Conservation (phyloP, 2,329 filamentous ascomycete species). For the Colletotrichum sp. region DNA sequence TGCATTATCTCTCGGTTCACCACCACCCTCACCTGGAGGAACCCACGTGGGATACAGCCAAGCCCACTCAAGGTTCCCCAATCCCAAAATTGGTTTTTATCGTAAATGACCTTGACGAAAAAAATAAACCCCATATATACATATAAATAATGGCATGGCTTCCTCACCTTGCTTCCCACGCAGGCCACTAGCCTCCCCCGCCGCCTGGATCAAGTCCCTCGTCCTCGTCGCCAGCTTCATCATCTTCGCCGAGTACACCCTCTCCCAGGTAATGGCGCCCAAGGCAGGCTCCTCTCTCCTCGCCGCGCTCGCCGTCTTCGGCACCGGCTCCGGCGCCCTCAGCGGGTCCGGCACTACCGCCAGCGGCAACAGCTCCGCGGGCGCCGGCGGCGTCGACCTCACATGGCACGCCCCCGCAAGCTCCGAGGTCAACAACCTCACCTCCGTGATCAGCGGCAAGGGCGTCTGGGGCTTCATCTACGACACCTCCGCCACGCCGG, state of each 20-base stretch:
- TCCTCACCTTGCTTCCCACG: slow-evolving; percentile 4
- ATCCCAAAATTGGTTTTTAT: not conserved
- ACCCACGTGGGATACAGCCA: not conserved
- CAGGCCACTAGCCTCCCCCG: slow-evolving; percentile 3
- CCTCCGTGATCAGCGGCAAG: slow-evolving; percentile 57
- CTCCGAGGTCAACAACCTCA: slow-evolving; percentile 66
- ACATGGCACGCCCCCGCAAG: slow-evolving; percentile 64
- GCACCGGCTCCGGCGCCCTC: not conserved
- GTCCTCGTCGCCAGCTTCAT: slow-evolving; percentile 11
- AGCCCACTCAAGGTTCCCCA: not conserved
- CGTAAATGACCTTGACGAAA: not conserved
- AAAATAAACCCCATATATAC: not conserved
- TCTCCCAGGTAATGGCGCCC: slow-evolving; percentile 17
- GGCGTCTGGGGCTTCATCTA: slow-evolving; percentile 79
- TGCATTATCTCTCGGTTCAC: not conserved
- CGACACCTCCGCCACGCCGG: slow-evolving; percentile 66
- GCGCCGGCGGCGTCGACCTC: slow-evolving; percentile 37
- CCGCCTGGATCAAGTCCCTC: slow-evolving; percentile 19
- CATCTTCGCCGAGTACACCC: slow-evolving; percentile 4
- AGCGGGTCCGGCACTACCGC: not conserved
- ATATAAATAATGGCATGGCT: slow-evolving; percentile 20
- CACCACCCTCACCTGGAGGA: not conserved
- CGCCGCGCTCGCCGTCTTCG: slow-evolving; percentile 11
- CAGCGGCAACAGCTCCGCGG: not conserved
- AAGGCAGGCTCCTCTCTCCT: slow-evolving; percentile 6